Evolutionary conservation across 2,329 filamentous ascomycete species (phyloP), one percentile per base, ranked within the genome.

Genomic region (Pseudocercospora cruenta): DNA sequence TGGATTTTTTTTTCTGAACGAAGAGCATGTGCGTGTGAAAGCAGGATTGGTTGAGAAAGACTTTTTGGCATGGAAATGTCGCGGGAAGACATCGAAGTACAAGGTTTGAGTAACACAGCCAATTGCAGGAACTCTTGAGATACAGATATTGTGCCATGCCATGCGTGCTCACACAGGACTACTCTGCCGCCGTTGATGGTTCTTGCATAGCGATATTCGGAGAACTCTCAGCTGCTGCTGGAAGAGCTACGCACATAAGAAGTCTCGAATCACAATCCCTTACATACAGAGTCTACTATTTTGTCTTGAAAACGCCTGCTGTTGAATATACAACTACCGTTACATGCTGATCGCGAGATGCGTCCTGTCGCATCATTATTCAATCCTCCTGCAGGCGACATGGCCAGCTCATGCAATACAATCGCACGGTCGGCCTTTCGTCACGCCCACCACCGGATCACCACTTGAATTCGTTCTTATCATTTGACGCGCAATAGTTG

Each of bases 311-410:
- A 65, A 66, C 66, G 67, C 66, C 70, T 65, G 66, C 68, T 70
- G 69, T 53, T 62, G 63, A 70, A 68, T 70, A 65, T 69, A 70
- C 68, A 71, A 70, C 66, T 69, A 70, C 64, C 67, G 61, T 67
- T 67, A 69, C 70, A 71, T 71, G 68, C 68, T 67, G 53, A 47
- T 60, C 62, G 12, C 36, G 31, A 58, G 58, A 55, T 58, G 55
- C 55, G 60, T 62, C 51, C 62, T 39, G 22, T 54, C 55, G 65
- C 67, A 64, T 65, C 60, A 31, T 60, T 64, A 63, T 66, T 69
- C 55, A 62, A 58, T 39, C 57, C 28, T 58, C 8, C 51, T 58
- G 26, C 61, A 57, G 39, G 51, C 61, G 26, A 8, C 12, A 21
- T 28, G 33, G 24, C 53, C 31, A 12, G 16, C n/a, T 6, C 43